Base-by-base conservation (phyloP, 805 yeast genomes). In the Candida koratica region DNA sequence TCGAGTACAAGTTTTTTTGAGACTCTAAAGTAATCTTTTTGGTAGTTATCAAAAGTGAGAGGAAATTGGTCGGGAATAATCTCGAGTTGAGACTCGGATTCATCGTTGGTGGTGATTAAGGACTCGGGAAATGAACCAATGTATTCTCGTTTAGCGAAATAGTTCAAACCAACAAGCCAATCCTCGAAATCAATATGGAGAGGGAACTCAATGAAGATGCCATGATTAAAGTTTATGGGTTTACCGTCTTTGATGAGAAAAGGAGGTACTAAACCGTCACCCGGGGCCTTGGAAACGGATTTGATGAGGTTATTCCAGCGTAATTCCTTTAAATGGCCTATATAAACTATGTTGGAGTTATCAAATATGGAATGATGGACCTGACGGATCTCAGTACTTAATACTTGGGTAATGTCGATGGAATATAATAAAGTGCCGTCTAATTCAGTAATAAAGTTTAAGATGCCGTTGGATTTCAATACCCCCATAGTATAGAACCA, bases 401-500 rank as follows among this genome's bases (percentile, higher is more conserved):
- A 61, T 10, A 83, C 50, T 9, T 53, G 44, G 11, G 72, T 67
- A 11, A 82, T 57, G 50, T 82, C 77, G 5, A 84, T 56, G 2
- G 84, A 67, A 53, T 77, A 80, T 3, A 82, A 51, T 10, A 74
- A 48, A 1, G 78, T 62, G 1, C 88, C 86, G 57, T 82, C 88
- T 35, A 67, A 66, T 51, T 81, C 86, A 23, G 75, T 60, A 12
- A 81, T 58, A 32, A 84, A 55, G 44, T 82, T 77, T 20, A 84
- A 58, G 4, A 61, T 51, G 3, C 93, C 93, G 48, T 78, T 69
- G 1, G 82, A 72, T 50, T 75, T 76, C 27, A 84, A 51, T 12
- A 77, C 81, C 0, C 84, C 88, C 81, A 79, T 80, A 1, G 84
- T 76, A 35, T 67, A 70, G 50, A 81, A 81, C 90, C 90, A 84